Percentiles rank a stretch among this genome's conserved stretches.
Evolutionary conservation across 2,329 filamentous ascomycete genomes (phyloP).

Genomic region (Cryphonectria nitschkei): DNA sequence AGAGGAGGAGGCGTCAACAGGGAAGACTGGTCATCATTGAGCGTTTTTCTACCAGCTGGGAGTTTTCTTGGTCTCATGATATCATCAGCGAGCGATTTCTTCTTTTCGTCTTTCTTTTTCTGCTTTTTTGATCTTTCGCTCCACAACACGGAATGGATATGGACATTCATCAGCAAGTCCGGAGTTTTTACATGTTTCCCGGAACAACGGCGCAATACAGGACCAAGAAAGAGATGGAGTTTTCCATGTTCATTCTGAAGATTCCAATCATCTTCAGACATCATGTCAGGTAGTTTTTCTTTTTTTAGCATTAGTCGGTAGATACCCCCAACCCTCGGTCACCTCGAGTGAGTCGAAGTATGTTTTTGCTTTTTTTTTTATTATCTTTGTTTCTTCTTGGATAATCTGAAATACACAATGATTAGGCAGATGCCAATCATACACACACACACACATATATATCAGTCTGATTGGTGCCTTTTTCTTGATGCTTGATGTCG

Average conservation of each 20-base stretch:
- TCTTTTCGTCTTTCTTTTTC: neutral
- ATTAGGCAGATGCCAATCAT: neutral
- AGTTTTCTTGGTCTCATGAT: neutral
- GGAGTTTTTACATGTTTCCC: neutral
- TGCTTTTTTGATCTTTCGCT: neutral
- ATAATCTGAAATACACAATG: neutral
- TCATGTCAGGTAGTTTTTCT: neutral
- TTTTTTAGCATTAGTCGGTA: slow-evolving; percentile 17
- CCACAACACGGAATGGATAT: neutral
- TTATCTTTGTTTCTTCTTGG: neutral
- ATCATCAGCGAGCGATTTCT: neutral
- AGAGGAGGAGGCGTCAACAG: neutral
- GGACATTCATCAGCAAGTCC: neutral
- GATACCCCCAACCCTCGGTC: slow-evolving; percentile 18
- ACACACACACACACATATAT: neutral
- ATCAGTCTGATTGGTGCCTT: neutral
- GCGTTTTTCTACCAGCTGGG: neutral
- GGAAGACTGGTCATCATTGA: neutral
- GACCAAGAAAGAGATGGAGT: neutral
- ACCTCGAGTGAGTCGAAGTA: slow-evolving; percentile 9
- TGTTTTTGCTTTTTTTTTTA: slow-evolving; percentile 3
- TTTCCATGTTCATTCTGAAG: neutral
- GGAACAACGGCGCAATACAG: slow-evolving; percentile 3
- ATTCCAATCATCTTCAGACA: neutral
- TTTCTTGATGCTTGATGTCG: neutral